A percentile compares a stretch with the other conserved stretches of the same genome.
Evolutionary conservation across 83 land plant species (phyloP).

Genomic region (Picea abies): DNA sequence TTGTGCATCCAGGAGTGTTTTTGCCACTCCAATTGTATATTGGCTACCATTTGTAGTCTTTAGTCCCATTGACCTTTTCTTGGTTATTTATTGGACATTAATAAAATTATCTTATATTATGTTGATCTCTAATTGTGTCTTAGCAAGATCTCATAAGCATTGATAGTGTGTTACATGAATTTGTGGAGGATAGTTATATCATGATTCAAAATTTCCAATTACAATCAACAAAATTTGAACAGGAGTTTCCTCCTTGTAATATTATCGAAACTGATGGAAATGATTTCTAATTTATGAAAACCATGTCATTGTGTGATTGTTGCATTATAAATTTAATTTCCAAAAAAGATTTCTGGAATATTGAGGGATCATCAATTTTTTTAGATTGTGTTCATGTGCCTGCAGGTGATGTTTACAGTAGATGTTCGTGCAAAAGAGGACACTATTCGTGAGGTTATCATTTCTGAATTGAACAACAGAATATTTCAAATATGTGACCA

Average conservation of each 20-base stretch:
- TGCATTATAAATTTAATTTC: not conserved
- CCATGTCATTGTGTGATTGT: not conserved
- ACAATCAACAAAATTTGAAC: not conserved
- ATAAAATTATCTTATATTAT: too few species aligned
- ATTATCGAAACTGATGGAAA: not conserved
- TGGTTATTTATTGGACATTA: too few species aligned
- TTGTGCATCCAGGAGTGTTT: too few species aligned
- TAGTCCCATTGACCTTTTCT: too few species aligned
- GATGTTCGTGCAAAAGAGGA: conserved; percentile 90
- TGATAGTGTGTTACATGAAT: too few species aligned
- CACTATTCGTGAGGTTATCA: conserved; percentile 55
- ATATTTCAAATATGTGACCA: conserved; percentile 57
- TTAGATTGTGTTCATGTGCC: not conserved
- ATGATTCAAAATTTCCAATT: not conserved
- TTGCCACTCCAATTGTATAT: too few species aligned
- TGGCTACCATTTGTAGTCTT: too few species aligned
- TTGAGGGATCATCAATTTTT: not conserved
- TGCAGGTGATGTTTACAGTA: conserved; percentile 91
- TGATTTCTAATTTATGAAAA: not conserved
- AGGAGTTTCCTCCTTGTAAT: not conserved
- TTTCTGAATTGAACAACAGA: conserved; percentile 45
- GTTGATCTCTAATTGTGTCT: too few species aligned
- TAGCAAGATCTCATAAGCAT: too few species aligned
- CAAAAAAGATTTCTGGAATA: not conserved
- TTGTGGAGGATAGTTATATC: too few species aligned